Evolutionary conservation across 768 basidiomycete genomes (phyloP).

Genomic region (Lactarius tabidus): DNA sequence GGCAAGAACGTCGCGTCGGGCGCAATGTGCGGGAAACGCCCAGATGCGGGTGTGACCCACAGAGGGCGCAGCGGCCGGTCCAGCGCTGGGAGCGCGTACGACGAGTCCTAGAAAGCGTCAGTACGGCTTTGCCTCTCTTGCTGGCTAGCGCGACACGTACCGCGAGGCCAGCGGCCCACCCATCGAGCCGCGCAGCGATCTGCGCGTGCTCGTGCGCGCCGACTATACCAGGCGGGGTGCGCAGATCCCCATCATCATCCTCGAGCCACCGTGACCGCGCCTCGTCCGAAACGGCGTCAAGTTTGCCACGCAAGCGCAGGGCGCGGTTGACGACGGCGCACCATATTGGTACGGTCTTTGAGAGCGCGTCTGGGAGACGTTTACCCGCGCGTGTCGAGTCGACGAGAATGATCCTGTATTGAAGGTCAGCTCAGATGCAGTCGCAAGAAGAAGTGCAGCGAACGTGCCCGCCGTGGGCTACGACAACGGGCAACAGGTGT

Average conservation of each 20-base stretch:
- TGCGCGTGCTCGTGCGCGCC: conserved; percentile 75
- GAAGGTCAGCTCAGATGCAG: not conserved
- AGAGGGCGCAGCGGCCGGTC: conserved; percentile 70
- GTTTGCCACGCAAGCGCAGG: conserved; percentile 31
- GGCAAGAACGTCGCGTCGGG: conserved; percentile 48
- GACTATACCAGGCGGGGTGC: conserved; percentile 66
- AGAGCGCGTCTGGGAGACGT: conserved; percentile 88
- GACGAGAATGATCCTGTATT: conserved; percentile 70
- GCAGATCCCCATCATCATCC: conserved; percentile 37
- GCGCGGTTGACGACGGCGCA: conserved; percentile 83
- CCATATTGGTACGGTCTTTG: conserved; percentile 91
- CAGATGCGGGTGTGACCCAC: conserved; percentile 80
- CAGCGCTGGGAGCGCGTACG: conserved; percentile 62
- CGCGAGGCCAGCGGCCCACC: conserved; percentile 61
- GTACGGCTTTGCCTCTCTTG: too few relatives aligned
- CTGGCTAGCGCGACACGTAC: conserved; percentile 40
- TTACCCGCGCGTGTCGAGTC: conserved; percentile 94
- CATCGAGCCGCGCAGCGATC: conserved; percentile 60
- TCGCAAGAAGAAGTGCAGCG: not conserved
- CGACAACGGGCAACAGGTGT: conserved; percentile 60
- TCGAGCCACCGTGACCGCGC: conserved; percentile 33
- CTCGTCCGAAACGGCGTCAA: conserved; percentile 33
- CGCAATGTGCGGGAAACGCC: conserved; percentile 42
- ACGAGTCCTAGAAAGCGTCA: conserved; percentile 50
- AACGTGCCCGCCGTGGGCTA: conserved; percentile 57